Evolutionary conservation across 768 basidiomycete genomes (phyloP).

Genomic region (Boletus tomentosulus): DNA sequence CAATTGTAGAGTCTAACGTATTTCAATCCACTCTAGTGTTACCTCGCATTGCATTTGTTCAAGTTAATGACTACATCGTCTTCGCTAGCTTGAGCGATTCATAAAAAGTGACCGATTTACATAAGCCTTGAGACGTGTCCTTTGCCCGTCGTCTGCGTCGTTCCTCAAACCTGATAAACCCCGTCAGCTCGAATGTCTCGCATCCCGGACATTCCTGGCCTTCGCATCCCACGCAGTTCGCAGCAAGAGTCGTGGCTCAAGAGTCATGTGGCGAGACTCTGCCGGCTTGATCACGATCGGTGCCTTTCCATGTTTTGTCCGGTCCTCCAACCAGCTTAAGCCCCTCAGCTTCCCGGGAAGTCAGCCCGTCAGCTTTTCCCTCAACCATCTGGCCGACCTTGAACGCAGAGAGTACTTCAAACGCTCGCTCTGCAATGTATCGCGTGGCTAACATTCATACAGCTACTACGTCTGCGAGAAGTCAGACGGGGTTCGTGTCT

Average conservation of each 20-base stretch:
- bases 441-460: conserved; percentile 15
- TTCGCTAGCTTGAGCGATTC: background rate
- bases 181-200: conserved; percentile 38
- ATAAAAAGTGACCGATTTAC: conserved; percentile 6
- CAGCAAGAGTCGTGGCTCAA: conserved; percentile 67
- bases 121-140: conserved; percentile 13
- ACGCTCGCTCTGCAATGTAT: background rate
- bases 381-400: conserved; percentile 64
- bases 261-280: conserved; percentile 56
- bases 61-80: conserved; percentile 12
- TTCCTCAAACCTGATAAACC: background rate
- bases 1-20: conserved; percentile 24
- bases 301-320: conserved; percentile 29
- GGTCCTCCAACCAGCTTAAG: conserved; percentile 3
- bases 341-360: conserved; percentile 82
- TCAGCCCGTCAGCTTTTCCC: conserved; percentile 89
- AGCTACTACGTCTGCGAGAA: conserved; percentile 99
- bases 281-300: conserved; percentile 63
- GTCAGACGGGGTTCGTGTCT: conserved; percentile 90
- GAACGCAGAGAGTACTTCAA: conserved; percentile 72
- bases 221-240: conserved; percentile 48
- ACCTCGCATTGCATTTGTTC: conserved; percentile 13
- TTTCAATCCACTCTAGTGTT: conserved; percentile 20
- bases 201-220: conserved; percentile 72
- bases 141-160: background rate